phyloP scores from a whole-genome alignment of 768 basidiomycete genomes.

The Psilocybe cubensis region DNA sequence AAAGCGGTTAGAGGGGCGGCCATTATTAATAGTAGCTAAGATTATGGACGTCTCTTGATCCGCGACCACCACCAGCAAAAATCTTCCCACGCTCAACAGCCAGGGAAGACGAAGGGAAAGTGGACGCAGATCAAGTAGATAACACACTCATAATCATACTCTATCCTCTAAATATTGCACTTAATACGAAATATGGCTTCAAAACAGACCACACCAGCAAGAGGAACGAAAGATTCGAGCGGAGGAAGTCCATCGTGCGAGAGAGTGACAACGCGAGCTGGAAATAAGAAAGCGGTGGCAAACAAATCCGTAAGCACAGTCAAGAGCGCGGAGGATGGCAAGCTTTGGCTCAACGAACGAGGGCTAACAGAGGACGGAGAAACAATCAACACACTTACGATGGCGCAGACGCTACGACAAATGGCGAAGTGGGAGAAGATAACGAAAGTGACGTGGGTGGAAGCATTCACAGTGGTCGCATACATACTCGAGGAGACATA shows the following conservation, averaged over 20 bases:
- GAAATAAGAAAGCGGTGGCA: not conserved
- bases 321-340: not conserved
- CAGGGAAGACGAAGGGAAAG: not conserved
- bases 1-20: too few relatives aligned
- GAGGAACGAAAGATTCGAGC: too few relatives aligned
- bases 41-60: not conserved
- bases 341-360: not conserved
- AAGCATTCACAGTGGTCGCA: not conserved
- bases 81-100: not conserved
- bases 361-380: not conserved
- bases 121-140: not conserved
- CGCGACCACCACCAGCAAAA: not conserved
- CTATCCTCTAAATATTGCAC: not conserved
- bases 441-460: not conserved
- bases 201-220: too few relatives aligned
- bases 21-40: too few relatives aligned
- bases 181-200: too few relatives aligned
- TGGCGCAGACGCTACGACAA: too few relatives aligned
- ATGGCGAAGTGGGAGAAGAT: not conserved
- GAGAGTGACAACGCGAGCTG: too few relatives aligned
- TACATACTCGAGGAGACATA: not conserved
- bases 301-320: not conserved
- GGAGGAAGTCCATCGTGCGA: too few relatives aligned
- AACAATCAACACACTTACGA: conserved; percentile 4
- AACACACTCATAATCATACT: not conserved